These are phyloP conservation scores for Epichloe uncinata DNA, from an alignment of 2,329 filamentous ascomycete species.

Conservation along the genomic window DNA sequence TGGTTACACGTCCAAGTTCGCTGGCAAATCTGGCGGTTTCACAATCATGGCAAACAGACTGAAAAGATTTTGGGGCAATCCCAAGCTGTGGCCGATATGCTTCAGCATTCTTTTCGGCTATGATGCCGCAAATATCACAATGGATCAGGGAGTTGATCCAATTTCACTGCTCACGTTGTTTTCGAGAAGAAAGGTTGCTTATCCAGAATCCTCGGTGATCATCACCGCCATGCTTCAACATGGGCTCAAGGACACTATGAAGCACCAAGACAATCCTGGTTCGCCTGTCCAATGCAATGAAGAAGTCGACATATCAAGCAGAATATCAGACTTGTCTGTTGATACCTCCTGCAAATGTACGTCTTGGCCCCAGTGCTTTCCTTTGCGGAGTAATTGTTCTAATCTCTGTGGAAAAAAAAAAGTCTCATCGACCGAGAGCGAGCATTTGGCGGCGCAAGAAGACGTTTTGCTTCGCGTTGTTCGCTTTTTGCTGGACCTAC, in stretches of 20 bases:
- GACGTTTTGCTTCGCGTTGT: constrained; percentile 63
- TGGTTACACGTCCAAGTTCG: constrained; percentile 74
- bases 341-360: not conserved
- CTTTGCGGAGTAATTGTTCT: not conserved
- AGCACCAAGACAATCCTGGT: constrained; percentile 45
- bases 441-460: constrained; percentile 38
- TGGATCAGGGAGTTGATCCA: constrained; percentile 60
- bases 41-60: constrained; percentile 70
- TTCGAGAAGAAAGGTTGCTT: constrained; percentile 51
- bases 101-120: constrained; percentile 80
- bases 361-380: not conserved
- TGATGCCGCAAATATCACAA: constrained; percentile 62
- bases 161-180: constrained; percentile 65
- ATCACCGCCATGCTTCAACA: constrained; percentile 80
- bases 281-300: constrained; percentile 28
- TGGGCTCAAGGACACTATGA: constrained; percentile 59
- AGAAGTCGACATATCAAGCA: not conserved
- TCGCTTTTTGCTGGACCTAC: constrained; percentile 65
- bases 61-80: constrained; percentile 77
- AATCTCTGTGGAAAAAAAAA: constrained; percentile 6
- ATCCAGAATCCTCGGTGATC: constrained; percentile 66
- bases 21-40: constrained; percentile 74
- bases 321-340: not conserved
- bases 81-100: constrained; percentile 74
- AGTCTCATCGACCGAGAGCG: constrained; percentile 24